Base-by-base conservation (phyloP, 2,329 filamentous ascomycete species). In the Ambrosiella beaveri region DNA sequence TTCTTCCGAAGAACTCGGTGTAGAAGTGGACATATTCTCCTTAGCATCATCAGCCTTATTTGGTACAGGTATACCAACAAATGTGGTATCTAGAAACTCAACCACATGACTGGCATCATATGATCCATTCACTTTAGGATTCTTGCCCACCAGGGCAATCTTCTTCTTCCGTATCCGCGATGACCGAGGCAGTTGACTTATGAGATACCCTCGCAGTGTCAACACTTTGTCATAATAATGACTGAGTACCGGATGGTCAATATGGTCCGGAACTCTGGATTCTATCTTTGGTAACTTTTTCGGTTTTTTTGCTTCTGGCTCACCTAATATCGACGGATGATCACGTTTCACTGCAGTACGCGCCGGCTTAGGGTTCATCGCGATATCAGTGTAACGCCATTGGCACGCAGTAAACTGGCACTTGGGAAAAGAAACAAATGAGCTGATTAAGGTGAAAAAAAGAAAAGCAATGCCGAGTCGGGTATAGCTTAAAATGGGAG, bases 141-240 rank as follows among this genome's bases (percentile, higher is more conserved):
- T 62, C 55, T 75, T 68, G 3, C 75, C 75, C 19, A 80, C 62
- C 3, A 68, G 69, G 1, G 71, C 65, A 53, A 84, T 75, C 64
- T 81, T 83, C 65, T 74, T 79, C 37, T 77, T 72, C 51, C 81
- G 72, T 57, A 82, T 67, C 57, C 76, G 85, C 4, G 87, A 91
- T 9, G 79, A 75, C n/a, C 68, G 63, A 0, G 86, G 84, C 9
- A 94, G 75, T 61, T 74, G 78, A 17, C 73, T 72, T 53, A 90
- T 71, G 44, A 90, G 71, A 70, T 88, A 86, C 59, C 84, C 75
- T 64, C 88, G 81, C 59, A 95, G 72, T 0, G 82, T 82, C 58
- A 80, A 68, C 11, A 89, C 76, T 52, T 75, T 70, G 7, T 75
- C 70, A 69, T 89, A 95, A 70, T 84, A 86, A 37, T 55, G 52